A percentile compares a stretch with the other conserved stretches of the same genome.
phyloP scores from a whole-genome alignment of 2,329 filamentous ascomycete genomes.

The Cytospora chrysosperma region DNA sequence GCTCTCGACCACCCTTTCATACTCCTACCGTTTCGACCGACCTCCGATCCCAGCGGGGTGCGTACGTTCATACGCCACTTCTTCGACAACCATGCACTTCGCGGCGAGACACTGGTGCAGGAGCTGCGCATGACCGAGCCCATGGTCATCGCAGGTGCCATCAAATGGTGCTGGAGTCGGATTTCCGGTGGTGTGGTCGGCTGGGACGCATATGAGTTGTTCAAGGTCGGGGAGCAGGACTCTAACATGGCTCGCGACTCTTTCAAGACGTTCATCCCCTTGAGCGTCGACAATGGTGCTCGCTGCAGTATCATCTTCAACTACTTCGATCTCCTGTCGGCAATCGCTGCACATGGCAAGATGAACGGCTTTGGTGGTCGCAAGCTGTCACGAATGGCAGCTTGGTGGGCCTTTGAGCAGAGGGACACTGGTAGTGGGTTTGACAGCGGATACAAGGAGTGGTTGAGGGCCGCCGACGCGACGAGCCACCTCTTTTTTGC shows the following conservation, averaged over 20 bases:
- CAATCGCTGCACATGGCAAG: slow-evolving; percentile 90
- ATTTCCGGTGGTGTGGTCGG: slow-evolving; percentile 87
- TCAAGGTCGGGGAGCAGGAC: slow-evolving; percentile 92
- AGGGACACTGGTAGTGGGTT: slow-evolving; percentile 85
- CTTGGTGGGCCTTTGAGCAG: slow-evolving; percentile 98
- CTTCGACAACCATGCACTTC: slow-evolving; percentile 70
- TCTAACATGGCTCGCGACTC: slow-evolving; percentile 88
- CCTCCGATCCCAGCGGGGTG: slow-evolving; percentile 86
- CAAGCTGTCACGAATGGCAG: slow-evolving; percentile 91
- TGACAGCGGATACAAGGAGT: slow-evolving; percentile 88
- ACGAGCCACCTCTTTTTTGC: slow-evolving; percentile 98
- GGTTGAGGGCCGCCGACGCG: slow-evolving; percentile 88
- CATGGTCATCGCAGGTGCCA: slow-evolving; percentile 88
- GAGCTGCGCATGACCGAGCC: slow-evolving; percentile 92
- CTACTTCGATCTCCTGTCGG: slow-evolving; percentile 91
- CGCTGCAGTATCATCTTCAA: slow-evolving; percentile 89
- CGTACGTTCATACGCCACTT: slow-evolving; percentile 91
- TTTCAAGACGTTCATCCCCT: slow-evolving; percentile 93
- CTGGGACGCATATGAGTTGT: slow-evolving; percentile 96
- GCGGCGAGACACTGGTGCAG: slow-evolving; percentile 71
- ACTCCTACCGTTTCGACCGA: slow-evolving; percentile 89
- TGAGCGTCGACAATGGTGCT: slow-evolving; percentile 85
- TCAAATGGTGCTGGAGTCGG: slow-evolving; percentile 99
- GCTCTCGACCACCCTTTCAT: slow-evolving; percentile 90
- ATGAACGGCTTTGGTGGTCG: slow-evolving; percentile 88